These are phyloP conservation scores for Scutellaria baicalensis DNA, from an alignment of 257 asterid genomes.

Conservation along the genomic window DNA sequence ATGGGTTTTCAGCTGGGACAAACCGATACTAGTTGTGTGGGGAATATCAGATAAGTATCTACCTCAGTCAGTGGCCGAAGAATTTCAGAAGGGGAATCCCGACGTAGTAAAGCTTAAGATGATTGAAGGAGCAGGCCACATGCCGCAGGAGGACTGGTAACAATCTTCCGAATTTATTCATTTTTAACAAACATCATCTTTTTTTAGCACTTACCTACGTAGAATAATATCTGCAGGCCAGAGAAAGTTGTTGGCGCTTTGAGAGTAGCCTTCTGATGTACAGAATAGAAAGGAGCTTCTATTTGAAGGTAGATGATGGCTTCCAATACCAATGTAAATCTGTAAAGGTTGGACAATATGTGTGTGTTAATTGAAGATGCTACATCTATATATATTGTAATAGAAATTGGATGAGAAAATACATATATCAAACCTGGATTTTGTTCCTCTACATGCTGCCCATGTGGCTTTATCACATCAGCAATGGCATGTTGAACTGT, in stretches of 20 bases:
- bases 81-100: conserved; percentile 63
- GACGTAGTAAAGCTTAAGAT: conserved; percentile 49
- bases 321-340: conserved; percentile 4
- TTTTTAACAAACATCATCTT: neutral
- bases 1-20: conserved; percentile 72
- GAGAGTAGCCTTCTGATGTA: conserved; percentile 41
- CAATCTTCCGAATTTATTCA: neutral
- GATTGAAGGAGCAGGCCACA: conserved; percentile 98
- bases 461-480: neutral
- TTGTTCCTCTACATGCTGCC: neutral
- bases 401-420: no score
- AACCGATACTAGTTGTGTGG: conserved; percentile 77
- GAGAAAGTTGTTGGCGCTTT: conserved; percentile 80
- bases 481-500: neutral
- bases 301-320: neutral
- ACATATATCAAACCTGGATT: no score
- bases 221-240: conserved; percentile 47
- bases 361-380: neutral
- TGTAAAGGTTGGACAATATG: neutral
- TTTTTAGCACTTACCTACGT: conserved; percentile 4
- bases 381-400: neutral
- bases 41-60: conserved; percentile 97
- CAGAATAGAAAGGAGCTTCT: neutral
- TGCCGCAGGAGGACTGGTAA: conserved; percentile 99
- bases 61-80: conserved; percentile 85